Evolutionary conservation across 1,284 basidiomycete species (phyloP).

Genomic region (Stereum hirsutum): DNA sequence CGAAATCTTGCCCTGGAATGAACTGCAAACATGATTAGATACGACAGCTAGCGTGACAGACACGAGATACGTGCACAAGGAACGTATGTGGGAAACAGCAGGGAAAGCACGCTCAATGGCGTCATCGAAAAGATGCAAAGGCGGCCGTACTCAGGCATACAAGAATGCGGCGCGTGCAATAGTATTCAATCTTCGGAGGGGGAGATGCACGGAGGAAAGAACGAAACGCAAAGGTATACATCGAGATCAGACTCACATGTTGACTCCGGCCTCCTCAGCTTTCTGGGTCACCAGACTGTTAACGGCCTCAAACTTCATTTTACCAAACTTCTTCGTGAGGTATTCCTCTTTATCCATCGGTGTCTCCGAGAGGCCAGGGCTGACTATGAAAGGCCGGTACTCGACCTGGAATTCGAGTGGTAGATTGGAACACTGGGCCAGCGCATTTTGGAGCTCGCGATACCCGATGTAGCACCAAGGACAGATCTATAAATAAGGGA

Average conservation of each 20-base stretch:
- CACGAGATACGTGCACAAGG: no score
- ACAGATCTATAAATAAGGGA: slow-evolving; percentile 38
- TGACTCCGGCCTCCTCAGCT: slow-evolving; percentile 53
- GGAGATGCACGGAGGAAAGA: no score
- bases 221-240: no score
- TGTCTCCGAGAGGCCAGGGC: slow-evolving; percentile 34
- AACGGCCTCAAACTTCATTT: slow-evolving; percentile 42
- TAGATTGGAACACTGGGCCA: slow-evolving; percentile 49
- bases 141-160: no score
- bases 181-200: no score
- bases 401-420: slow-evolving; percentile 64
- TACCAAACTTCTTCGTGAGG: slow-evolving; percentile 46
- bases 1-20: slow-evolving; percentile 50
- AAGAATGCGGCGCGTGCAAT: no score
- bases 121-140: no score
- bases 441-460: slow-evolving; percentile 62
- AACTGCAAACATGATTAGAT: slow-evolving; percentile 25
- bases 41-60: no score
- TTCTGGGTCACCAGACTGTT: slow-evolving; percentile 36
- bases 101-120: no score
- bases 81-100: no score
- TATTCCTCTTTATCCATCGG: slow-evolving; percentile 39
- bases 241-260: slow-evolving; percentile 49
- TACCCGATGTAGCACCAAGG: slow-evolving; percentile 70
- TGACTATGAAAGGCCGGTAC: slow-evolving; percentile 68